Evolutionary conservation across 768 basidiomycete species (phyloP), one percentile per base, ranked within the genome.

Genomic region (Trichaptum fuscoviolaceum): DNA sequence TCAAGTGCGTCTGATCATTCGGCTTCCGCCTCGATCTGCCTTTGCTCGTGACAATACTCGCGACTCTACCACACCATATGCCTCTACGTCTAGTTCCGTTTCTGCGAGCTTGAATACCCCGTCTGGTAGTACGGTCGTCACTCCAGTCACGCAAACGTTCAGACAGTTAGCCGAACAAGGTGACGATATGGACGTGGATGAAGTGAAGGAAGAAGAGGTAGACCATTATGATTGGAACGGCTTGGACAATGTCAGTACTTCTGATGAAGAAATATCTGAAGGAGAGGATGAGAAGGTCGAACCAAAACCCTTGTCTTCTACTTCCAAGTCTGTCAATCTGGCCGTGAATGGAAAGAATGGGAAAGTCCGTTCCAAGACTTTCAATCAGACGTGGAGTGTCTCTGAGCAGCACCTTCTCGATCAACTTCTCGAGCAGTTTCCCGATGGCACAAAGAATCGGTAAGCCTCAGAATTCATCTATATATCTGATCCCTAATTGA

Each of bases 371-470:
- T 80, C 88, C 0, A 89, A 91, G 69, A 93, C 91, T n/a, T 93
- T 91, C 77, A 93, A 93, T 73, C 87, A 89, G 67, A 83, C 88
- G 0, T 94, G 92, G 92, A 84, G 87, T 1, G 79, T 86, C 24
- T 84, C 83, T 0, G 92, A 93, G 71, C 92, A 93, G 69, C 88
- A 91, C 69, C 77, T 90, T 18, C 82, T 93, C 0, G 92, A 93
- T 72, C 83, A 85, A 27, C 76, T 92, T 59, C 74, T 93, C 64
- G 87, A 89, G 63, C 84, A 91, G 74, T 89, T 92, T 60, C 92
- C 92, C 0, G 88, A 87, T 17, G 87, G 88, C 24, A 89, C 90
- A 76, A 85, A 87, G 74, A 88, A 91, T 75, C 76, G 91, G 91
- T 89, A 67, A 7, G 84, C 75, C 12, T 4, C 4, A 20, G 5